Evolutionary conservation across 1,284 basidiomycete genomes (phyloP), one percentile per base, ranked within the genome.

Genomic region (Pulchroboletus neoregius): DNA sequence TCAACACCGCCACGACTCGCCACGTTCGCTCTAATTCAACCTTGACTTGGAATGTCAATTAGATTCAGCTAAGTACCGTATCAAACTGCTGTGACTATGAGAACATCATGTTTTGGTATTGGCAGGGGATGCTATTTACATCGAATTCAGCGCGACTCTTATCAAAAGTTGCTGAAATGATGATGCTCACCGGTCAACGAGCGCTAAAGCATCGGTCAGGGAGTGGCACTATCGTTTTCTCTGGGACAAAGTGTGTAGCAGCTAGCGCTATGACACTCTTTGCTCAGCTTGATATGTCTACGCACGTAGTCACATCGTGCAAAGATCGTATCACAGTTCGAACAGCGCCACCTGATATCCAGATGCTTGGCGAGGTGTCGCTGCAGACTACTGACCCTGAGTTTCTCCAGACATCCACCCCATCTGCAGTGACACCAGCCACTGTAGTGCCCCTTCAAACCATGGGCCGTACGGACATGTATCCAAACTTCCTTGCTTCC

Each of bases 321-420:
- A 39, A 56, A 53, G 26, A 39, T 22, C 28, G 9, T 24, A 23
- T 54, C 26, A 4, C 45, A 56, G 18, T 12, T 24, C 26, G 45
- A 56, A 20, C 54, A 54, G 20, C 51, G 26, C 52, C 51, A 56
- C 11, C 42, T 56, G 26, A 50, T 50, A 5, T 54, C 33, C 13
- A 56, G 23, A 24, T 57, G 42, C 20, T 45, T 56, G 10, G 32
- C 36, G 4, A 54, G 33, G 33, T 53, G 55, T 34, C 55, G 40
- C 10, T 30, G 52, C 22, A 56, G 24, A 33, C 51, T 57, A 32
- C 54, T 42, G 12, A 54, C 50, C 33, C 40, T 54, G 32, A 56
- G 51, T 22, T 15, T 33, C 35, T 52, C 38, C n/a, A 26, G 6
- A 13, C 53, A 58, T 10, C 52, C 52, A 15, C 8, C 40, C 55